Conservation (phyloP, 345 rosid species). For the Salix dunnii region DNA sequence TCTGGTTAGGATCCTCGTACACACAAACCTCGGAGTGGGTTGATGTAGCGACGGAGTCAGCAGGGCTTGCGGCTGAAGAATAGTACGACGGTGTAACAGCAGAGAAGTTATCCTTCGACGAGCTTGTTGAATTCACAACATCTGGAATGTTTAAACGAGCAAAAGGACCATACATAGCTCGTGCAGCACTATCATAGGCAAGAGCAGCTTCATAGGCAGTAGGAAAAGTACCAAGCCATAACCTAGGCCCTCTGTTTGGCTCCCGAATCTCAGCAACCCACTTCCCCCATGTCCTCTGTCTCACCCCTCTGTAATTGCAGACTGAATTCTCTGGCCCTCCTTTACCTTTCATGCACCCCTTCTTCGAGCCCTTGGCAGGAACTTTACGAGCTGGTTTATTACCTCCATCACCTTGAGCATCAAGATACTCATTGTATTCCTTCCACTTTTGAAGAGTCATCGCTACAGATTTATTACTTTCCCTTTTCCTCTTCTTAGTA, state of each 20-base stretch:
- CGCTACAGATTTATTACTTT: conserved; percentile 37
- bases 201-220: conserved; percentile 68
- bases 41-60: conserved; percentile 31
- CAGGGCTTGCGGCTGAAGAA: conserved; percentile 21
- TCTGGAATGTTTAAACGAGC: conserved; percentile 63
- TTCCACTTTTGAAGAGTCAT: conserved; percentile 65
- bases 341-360: conserved; percentile 91
- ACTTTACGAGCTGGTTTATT: conserved; percentile 31
- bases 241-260: conserved; percentile 54
- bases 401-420: conserved; percentile 22
- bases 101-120: background rate
- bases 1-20: conserved; percentile 17
- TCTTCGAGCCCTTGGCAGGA: conserved; percentile 69
- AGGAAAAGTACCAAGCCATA: conserved; percentile 86
- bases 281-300: conserved; percentile 92
- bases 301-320: conserved; percentile 66
- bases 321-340: conserved; percentile 77
- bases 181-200: conserved; percentile 83
- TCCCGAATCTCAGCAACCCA: conserved; percentile 95
- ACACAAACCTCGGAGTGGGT: conserved; percentile 45
- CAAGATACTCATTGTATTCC: conserved; percentile 38
- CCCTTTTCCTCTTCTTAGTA: conserved; percentile 56
- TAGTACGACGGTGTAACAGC: background rate
- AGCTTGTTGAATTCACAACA: background rate
- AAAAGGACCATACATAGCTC: conserved; percentile 53